phyloP scores from a whole-genome alignment of 129 eudicot species.

The Chrysanthemum makinoi region DNA sequence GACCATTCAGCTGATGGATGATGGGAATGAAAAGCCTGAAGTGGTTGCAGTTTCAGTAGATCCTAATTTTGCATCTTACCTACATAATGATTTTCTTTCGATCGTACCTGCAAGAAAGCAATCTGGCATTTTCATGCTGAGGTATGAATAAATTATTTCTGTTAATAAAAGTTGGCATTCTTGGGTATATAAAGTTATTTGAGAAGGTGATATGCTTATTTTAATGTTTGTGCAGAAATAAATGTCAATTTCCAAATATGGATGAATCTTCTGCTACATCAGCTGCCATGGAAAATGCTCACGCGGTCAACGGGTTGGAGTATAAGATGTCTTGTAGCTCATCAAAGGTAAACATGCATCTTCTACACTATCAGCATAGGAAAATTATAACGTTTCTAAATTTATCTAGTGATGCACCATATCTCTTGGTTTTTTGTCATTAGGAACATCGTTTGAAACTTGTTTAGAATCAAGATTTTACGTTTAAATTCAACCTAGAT shows the following conservation, averaged over 20 bases:
- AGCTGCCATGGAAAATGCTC: constrained; percentile 59
- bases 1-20: constrained; percentile 86
- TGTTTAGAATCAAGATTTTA: not conserved
- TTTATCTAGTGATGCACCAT: not conserved
- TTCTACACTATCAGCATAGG: not conserved
- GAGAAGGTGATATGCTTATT: constrained; percentile 1
- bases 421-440: not conserved
- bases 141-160: constrained; percentile 35
- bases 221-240: constrained; percentile 54
- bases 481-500: not conserved
- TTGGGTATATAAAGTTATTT: not conserved
- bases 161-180: too few relatives aligned
- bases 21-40: constrained; percentile 80
- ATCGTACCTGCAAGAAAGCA: constrained; percentile 49
- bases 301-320: constrained; percentile 72
- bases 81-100: constrained; percentile 71
- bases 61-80: constrained; percentile 80
- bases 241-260: constrained; percentile 39
- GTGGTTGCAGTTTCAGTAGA: constrained; percentile 84
- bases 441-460: not conserved
- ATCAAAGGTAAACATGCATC: constrained; percentile 54
- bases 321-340: constrained; percentile 81
- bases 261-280: constrained; percentile 55
- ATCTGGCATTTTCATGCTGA: constrained; percentile 57
- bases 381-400: not conserved